Percentiles rank a stretch among this genome's conserved stretches.
These are phyloP conservation scores for Psilocybe mexicana DNA, from an alignment of 1,284 basidiomycete genomes.

Conservation along the genomic window DNA sequence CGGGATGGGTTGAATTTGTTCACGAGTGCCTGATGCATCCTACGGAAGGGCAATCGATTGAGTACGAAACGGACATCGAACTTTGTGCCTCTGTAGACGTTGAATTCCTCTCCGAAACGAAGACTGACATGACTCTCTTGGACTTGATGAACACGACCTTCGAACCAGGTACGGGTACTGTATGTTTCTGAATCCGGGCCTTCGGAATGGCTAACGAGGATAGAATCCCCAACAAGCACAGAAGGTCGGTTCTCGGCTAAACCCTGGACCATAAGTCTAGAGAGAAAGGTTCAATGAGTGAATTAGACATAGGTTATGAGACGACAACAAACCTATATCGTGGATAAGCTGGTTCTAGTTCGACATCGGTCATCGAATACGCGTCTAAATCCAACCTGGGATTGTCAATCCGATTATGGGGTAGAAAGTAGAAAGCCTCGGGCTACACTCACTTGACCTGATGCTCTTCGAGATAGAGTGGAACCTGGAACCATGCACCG, in stretches of 20 bases:
- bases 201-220: conserved; percentile 40
- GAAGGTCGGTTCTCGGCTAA: conserved; percentile 50
- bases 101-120: conserved; percentile 45
- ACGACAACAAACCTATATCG: conserved; percentile 39
- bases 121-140: conserved; percentile 41
- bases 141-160: conserved; percentile 51
- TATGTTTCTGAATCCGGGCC: conserved; percentile 20
- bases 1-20: conserved; percentile 35
- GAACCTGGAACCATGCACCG: conserved; percentile 37
- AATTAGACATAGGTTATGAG: not conserved
- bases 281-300: not conserved
- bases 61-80: conserved; percentile 53
- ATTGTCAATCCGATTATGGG: not conserved
- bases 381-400: conserved; percentile 44
- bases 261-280: conserved; percentile 47
- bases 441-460: conserved; percentile 38
- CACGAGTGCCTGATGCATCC: conserved; percentile 50
- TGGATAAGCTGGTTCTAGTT: conserved; percentile 35
- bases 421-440: no score
- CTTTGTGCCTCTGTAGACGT: conserved; percentile 38
- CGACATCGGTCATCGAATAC: conserved; percentile 41
- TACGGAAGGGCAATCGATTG: conserved; percentile 48
- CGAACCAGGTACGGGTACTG: conserved; percentile 40
- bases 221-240: conserved; percentile 52
- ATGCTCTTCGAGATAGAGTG: conserved; percentile 49